Conservation (phyloP, 148 eudicot genomes). For the Chenopodium suecicum region DNA sequence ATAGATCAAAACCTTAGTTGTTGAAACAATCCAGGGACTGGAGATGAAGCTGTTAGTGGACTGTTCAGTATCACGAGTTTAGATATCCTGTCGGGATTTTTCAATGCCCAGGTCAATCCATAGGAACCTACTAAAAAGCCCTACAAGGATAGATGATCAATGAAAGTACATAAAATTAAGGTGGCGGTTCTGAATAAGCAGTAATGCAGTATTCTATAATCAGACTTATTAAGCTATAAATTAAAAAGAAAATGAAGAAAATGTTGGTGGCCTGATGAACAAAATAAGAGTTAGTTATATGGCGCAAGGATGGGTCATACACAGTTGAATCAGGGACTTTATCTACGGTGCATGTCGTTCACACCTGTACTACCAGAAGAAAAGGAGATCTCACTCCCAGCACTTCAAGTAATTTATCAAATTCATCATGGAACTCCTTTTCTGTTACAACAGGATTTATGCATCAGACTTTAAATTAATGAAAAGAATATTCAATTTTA, state of each 20-base stretch:
- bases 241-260: not conserved
- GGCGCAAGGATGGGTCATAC: slow-evolving; percentile 4
- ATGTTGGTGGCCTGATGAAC: not conserved
- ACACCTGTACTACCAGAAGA: slow-evolving; percentile 83
- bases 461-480: slow-evolving; percentile 23
- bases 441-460: slow-evolving; percentile 48
- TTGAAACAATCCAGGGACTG: slow-evolving; percentile 93
- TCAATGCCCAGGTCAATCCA: slow-evolving; percentile 97
- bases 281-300: not conserved
- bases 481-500: not conserved
- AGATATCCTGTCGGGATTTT: slow-evolving; percentile 67
- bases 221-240: not conserved
- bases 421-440: slow-evolving; percentile 85
- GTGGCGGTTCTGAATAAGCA: not conserved
- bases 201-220: not conserved
- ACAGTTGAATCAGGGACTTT: slow-evolving; percentile 3
- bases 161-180: slow-evolving; percentile 3
- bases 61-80: slow-evolving; percentile 80
- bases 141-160: slow-evolving; percentile 38
- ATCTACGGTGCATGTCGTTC: slow-evolving; percentile 20
- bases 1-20: slow-evolving; percentile 66
- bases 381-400: slow-evolving; percentile 71
- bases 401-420: slow-evolving; percentile 73
- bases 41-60: slow-evolving; percentile 88
- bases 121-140: slow-evolving; percentile 98